A percentile compares a stretch with the other conserved stretches of the same genome.
Evolutionary conservation across 2,329 filamentous ascomycete genomes (phyloP).

Genomic region (Aureobasidium sp.): DNA sequence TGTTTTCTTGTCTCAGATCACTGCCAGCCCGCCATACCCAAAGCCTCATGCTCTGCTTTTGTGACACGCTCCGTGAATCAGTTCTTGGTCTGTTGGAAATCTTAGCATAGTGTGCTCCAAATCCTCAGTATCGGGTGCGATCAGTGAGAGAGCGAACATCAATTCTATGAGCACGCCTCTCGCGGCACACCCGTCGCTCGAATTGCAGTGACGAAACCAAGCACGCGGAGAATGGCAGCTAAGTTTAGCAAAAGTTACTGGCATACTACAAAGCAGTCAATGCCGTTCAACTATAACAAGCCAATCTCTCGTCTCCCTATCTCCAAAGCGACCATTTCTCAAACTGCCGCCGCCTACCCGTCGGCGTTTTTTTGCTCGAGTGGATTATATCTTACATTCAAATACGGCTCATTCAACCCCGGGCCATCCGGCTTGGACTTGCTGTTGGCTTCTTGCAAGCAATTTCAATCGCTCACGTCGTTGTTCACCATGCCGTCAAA

Average conservation of each 20-base stretch:
- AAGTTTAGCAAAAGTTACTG: too few relatives aligned
- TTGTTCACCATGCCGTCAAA: too few relatives aligned
- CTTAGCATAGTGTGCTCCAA: too few relatives aligned
- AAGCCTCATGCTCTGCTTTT: neutral
- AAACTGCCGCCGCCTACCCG: constrained; percentile 10
- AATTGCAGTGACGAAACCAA: too few relatives aligned
- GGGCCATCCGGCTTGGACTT: constrained; percentile 2
- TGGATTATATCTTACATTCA: neutral
- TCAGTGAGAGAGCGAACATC: too few relatives aligned
- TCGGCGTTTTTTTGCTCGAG: constrained; percentile 6
- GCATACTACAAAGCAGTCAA: neutral
- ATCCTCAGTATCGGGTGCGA: too few relatives aligned
- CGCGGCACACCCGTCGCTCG: too few relatives aligned
- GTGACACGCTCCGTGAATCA: constrained; percentile 3
- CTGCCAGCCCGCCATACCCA: neutral
- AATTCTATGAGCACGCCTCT: too few relatives aligned
- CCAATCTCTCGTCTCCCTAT: constrained; percentile 14
- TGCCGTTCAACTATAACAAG: constrained; percentile 9
- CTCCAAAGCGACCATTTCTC: constrained; percentile 1
- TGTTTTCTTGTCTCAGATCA: neutral
- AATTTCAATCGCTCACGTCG: too few relatives aligned
- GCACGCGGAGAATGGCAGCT: too few relatives aligned
- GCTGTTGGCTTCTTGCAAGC: neutral
- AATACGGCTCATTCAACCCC: neutral
- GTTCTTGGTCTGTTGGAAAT: too few relatives aligned